Base-by-base conservation (phyloP, 495 filamentous ascomycete species). In the Neurospora discreta region DNA sequence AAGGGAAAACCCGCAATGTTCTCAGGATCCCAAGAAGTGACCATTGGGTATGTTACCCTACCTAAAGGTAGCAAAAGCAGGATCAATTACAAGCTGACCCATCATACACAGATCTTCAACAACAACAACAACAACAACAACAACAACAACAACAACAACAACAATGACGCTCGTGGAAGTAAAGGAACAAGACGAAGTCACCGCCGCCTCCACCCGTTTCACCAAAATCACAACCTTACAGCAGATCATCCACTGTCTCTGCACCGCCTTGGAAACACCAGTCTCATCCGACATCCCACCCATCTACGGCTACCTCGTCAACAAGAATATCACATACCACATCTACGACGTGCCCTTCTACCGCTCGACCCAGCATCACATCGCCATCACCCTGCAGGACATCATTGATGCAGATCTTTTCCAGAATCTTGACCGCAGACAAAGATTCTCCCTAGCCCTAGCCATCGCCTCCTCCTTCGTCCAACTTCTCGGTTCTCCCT, bases 391-490 rank as follows among this genome's bases (percentile, higher is more conserved):
- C 16, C 60, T 77, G 3, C 74, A 76, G 18, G 68, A 73, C 7
- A 71, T 78, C 13, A 40, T 78, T 13, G 52, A 44, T 5, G 73
- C 70, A 5, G 20, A 71, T 1, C 69, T 73, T 0, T 42, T 40
- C 26, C 69, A 43, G 10, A n/a, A 3, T 1, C 71, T 71, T 0
- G 71, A 68, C 10, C 76, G 76, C 15, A 68, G 30, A 39, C 60
- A 76, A 3, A 68, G 74, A 13, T 75, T 71, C 18, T 30, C 33
- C 0, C 39, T 78, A 1, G 73, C 76, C 5, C 40, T 78, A 0
- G 73, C 46, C 16, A 13, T 77, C 7, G 76, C 75, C 3, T 77
- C 75, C 15, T 73, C 77, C 15, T 74, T 76, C 44, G 46, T 78
- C 0, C 76, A 78, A 6, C 69, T 78, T 0, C 71, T 76, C 2